Evolutionary conservation across 1,139 yeast species (phyloP), one percentile per base, ranked within the genome.

Genomic region (Suhomyces yuchorum): DNA sequence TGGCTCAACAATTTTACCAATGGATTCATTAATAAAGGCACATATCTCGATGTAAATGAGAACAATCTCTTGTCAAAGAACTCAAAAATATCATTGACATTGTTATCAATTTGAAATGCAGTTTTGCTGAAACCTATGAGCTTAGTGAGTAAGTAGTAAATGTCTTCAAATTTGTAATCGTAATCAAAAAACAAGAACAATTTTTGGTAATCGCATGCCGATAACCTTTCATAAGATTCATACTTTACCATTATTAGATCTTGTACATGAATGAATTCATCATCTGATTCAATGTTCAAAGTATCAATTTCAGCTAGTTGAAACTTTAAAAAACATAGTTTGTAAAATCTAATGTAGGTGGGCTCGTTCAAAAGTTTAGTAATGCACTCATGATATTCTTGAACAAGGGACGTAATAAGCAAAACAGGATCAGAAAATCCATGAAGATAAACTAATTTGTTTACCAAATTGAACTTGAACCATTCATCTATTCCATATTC

Each of bases 401-500:
- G 37, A 22, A 49, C 11, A n/a, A 52, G 34, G 5, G 47, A 42
- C 20, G 32, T 49, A 8, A 49, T 34, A 1, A 47, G 34, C 2
- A 51, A 42, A 2, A 15, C 15, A 2, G 52, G 50, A n/a, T 49
- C 40, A 2, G 47, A 22, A 28, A 43, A 47, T 2, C 17, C 12
- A 8, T 28, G 12, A 23, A 49, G 34, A 17, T 44, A 46, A 36
- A 39, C 40, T 8, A 50, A 12, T n/a, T 39, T 40, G 18, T 51
- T 40, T 5, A 38, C 26, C 7, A 54, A 23, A 22, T 51, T 43
- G 34, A 43, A 40, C 12, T 42, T 48, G 19, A 56, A 11, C 60
- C 58, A 62, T 37, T 49, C 55, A 39, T 44, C 55, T 45, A 63
- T 48, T 1, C 68, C 69, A 43, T 48, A 61, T 15, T 62, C 63